These are phyloP conservation scores for Chenopodium berlandieri DNA, from an alignment of 148 eudicot genomes.

Conservation along the genomic window DNA sequence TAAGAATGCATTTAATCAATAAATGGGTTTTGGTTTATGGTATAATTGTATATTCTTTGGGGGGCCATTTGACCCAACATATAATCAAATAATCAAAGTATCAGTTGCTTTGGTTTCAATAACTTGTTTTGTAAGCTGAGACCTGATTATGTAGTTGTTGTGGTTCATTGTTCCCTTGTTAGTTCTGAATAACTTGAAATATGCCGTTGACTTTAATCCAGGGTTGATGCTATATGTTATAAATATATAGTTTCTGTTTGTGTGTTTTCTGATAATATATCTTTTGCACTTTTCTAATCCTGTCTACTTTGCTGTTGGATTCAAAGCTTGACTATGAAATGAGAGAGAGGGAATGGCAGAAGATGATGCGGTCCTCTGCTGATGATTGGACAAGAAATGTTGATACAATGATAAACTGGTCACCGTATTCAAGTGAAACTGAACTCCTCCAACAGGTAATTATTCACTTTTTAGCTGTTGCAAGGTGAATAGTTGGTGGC, in stretches of 20 bases:
- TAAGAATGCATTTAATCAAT: not conserved
- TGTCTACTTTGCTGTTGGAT: constrained; percentile 17
- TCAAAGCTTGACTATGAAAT: constrained; percentile 77
- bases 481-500: not conserved
- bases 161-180: not conserved
- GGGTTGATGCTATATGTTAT: not conserved
- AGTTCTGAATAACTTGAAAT: not conserved
- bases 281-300: not conserved
- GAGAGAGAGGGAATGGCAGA: constrained; percentile 50
- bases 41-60: not conserved
- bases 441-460: constrained; percentile 86
- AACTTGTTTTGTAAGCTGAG: not conserved
- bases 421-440: constrained; percentile 84
- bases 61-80: not conserved
- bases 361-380: constrained; percentile 49
- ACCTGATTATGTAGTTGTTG: not conserved
- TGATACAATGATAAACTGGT: constrained; percentile 74
- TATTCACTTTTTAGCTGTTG: constrained; percentile 9
- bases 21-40: not conserved
- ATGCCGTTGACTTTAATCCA: not conserved
- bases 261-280: not conserved
- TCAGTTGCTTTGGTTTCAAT: not conserved
- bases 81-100: not conserved
- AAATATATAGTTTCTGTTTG: not conserved
- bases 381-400: constrained; percentile 70